phyloP scores from a whole-genome alignment of 768 basidiomycete species.

The Tricholoma hemisulphureum region DNA sequence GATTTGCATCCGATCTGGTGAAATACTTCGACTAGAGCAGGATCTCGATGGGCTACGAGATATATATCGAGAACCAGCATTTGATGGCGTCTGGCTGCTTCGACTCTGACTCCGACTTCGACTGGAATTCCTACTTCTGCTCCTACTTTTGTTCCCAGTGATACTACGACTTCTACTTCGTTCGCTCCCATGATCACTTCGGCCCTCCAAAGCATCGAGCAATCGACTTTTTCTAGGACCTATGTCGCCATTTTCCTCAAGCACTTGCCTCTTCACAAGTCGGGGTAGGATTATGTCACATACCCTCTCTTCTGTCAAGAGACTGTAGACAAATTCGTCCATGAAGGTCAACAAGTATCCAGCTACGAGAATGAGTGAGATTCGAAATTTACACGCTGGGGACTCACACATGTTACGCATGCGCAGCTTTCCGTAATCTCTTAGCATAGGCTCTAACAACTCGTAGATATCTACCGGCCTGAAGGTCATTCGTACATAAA shows the following conservation, averaged over 20 bases:
- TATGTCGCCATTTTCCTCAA: slow-evolving; percentile 92
- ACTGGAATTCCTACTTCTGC: slow-evolving; percentile 34
- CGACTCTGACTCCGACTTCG: slow-evolving; percentile 25
- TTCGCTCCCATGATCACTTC: slow-evolving; percentile 51
- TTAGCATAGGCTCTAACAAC: slow-evolving; percentile 88
- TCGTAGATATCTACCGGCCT: slow-evolving; percentile 88
- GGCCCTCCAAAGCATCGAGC: slow-evolving; percentile 84
- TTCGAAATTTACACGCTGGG: slow-evolving; percentile 1
- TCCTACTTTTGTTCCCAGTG: slow-evolving; percentile 34
- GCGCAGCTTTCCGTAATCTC: slow-evolving; percentile 90
- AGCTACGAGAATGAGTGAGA: slow-evolving; percentile 41
- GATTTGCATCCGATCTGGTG: slow-evolving; percentile 52
- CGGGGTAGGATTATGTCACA: slow-evolving; percentile 97
- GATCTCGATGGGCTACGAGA: slow-evolving; percentile 66
- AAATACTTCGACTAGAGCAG: slow-evolving; percentile 51
- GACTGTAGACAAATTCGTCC: slow-evolving; percentile 86
- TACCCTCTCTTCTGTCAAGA: slow-evolving; percentile 86
- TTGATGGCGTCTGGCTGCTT: slow-evolving; percentile 37
- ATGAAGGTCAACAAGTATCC: slow-evolving; percentile 86
- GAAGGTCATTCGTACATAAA: slow-evolving; percentile 97
- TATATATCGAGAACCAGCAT: slow-evolving; percentile 55
- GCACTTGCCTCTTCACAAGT: slow-evolving; percentile 74
- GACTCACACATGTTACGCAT: slow-evolving; percentile 72
- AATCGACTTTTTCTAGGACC: slow-evolving; percentile 82
- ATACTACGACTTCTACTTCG: slow-evolving; percentile 40